A percentile compares a stretch with the other conserved stretches of the same genome.
Conservation (phyloP, 2,329 filamentous ascomycete genomes). For the Cladosporium velox region DNA sequence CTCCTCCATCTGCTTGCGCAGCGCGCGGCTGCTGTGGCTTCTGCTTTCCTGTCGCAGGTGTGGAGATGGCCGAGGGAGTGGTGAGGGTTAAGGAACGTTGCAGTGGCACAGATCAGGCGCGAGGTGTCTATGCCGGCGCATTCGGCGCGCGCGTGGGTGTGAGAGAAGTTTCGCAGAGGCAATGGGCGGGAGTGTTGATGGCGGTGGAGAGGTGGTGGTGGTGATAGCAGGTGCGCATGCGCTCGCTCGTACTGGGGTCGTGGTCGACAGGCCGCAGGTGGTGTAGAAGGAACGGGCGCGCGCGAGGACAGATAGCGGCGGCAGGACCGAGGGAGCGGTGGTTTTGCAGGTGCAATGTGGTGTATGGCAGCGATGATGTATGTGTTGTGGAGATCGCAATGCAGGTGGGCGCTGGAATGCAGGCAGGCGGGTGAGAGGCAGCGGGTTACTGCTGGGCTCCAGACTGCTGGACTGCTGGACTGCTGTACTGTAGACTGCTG, state of each 20-base stretch:
- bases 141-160: slow-evolving; percentile 16
- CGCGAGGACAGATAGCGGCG: neutral
- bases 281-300: neutral
- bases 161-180: slow-evolving; percentile 1
- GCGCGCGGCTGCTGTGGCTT: slow-evolving; percentile 9
- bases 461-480: neutral
- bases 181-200: neutral
- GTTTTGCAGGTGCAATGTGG: neutral
- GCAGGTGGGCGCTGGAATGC: slow-evolving; percentile 16
- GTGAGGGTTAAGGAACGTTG: slow-evolving; percentile 20
- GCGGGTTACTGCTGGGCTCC: neutral
- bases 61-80: neutral
- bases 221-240: neutral
- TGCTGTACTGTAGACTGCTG: neutral
- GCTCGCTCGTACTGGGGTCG: neutral
- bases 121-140: slow-evolving; percentile 19
- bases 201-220: neutral
- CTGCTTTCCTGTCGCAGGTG: slow-evolving; percentile 14
- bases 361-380: neutral
- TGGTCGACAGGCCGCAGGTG: neutral
- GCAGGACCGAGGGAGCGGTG: neutral
- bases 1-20: slow-evolving; percentile 34
- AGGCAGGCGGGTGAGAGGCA: neutral
- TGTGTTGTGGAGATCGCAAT: slow-evolving; percentile 19
- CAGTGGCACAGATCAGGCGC: slow-evolving; percentile 6